Percentiles rank a stretch among this genome's conserved stretches.
These are phyloP conservation scores for Davidsoniella australis DNA, from an alignment of 2,329 filamentous ascomycete genomes.

Conservation along the genomic window DNA sequence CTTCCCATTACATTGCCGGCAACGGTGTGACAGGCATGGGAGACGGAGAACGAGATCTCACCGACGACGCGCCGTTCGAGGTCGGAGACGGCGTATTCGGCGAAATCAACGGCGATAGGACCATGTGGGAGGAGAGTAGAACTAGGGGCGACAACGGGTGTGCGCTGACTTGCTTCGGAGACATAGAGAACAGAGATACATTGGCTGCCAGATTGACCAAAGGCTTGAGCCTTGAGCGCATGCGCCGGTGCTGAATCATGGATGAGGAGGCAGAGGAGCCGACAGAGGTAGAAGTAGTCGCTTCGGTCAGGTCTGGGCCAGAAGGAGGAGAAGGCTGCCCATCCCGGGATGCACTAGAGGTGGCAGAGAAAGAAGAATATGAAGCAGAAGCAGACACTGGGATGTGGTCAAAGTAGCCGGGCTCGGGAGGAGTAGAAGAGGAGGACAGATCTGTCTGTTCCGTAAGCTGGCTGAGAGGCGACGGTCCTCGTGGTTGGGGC, in stretches of 20 bases:
- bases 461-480: background rate
- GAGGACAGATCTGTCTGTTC: background rate
- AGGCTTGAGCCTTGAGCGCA: slow-evolving; percentile 9
- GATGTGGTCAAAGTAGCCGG: background rate
- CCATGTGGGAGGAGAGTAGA: slow-evolving; percentile 19
- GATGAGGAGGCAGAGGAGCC: background rate
- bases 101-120: slow-evolving; percentile 24
- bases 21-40: slow-evolving; percentile 14
- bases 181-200: slow-evolving; percentile 10
- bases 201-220: slow-evolving; percentile 2
- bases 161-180: slow-evolving; percentile 10
- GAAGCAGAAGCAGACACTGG: background rate
- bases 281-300: background rate
- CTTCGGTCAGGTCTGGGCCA: background rate
- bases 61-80: slow-evolving; percentile 17
- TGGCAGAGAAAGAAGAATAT: background rate
- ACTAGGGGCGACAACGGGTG: slow-evolving; percentile 11
- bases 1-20: too few relatives aligned
- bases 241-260: background rate
- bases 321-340: too few relatives aligned
- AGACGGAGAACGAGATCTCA: slow-evolving; percentile 26
- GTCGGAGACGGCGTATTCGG: slow-evolving; percentile 21
- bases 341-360: background rate
- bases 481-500: background rate
- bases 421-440: background rate